Evolutionary conservation across 2,329 filamentous ascomycete genomes (phyloP).

Genomic region (Neonectria ditissima): DNA sequence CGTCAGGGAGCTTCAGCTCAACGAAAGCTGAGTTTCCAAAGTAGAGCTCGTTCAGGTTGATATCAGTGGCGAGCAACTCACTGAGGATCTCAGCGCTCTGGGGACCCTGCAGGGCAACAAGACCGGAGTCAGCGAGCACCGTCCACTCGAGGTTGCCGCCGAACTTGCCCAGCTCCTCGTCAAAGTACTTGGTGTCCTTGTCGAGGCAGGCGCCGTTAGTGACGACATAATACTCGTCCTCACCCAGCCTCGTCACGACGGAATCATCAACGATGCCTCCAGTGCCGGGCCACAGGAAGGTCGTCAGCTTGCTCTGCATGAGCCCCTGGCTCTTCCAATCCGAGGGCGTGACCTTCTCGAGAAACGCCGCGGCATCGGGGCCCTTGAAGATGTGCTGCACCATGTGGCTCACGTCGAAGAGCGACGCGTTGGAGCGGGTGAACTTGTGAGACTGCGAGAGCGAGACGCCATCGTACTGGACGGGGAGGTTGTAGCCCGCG

Average conservation of each 20-base stretch:
- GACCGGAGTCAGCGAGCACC: constrained; percentile 77
- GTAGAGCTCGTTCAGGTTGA: constrained; percentile 75
- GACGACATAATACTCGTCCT: constrained; percentile 88
- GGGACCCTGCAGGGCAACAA: constrained; percentile 92
- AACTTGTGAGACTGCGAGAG: constrained; percentile 89
- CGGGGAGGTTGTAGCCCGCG: constrained; percentile 91
- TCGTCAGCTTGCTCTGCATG: constrained; percentile 85
- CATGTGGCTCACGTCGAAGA: constrained; percentile 99
- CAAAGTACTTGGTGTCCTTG: constrained; percentile 86
- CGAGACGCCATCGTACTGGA: constrained; percentile 83
- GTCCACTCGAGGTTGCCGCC: constrained; percentile 73
- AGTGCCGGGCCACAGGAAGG: constrained; percentile 80
- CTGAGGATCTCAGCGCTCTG: constrained; percentile 77
- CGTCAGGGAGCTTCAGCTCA: constrained; percentile 71
- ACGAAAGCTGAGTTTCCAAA: constrained; percentile 83
- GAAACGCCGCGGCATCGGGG: constrained; percentile 81
- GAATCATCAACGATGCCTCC: constrained; percentile 97
- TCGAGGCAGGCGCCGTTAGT: constrained; percentile 93
- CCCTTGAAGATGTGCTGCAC: constrained; percentile 89
- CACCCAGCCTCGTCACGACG: constrained; percentile 83
- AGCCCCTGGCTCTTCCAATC: constrained; percentile 72
- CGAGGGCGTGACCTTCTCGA: constrained; percentile 86
- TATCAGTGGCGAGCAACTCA: constrained; percentile 66
- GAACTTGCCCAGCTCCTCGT: constrained; percentile 71
- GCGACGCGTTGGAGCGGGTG: constrained; percentile 86